A percentile compares a stretch with the other conserved stretches of the same genome.
These are phyloP conservation scores for Penicillium sp. DNA, from an alignment of 2,329 filamentous ascomycete genomes.

Conservation along the genomic window DNA sequence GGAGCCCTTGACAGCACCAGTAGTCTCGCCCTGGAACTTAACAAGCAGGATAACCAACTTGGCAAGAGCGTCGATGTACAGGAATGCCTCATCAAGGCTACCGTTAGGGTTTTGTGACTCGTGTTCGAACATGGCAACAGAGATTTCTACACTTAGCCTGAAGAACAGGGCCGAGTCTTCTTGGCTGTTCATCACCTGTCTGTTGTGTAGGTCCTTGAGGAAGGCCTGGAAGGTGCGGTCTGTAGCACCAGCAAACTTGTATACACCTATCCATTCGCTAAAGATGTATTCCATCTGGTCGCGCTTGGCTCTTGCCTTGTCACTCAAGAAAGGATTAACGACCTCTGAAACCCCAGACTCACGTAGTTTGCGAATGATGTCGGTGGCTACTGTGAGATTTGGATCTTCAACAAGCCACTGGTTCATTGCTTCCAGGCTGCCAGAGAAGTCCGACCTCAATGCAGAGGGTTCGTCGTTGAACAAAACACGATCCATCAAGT, in stretches of 20 bases:
- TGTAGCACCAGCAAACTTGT: slow-evolving; percentile 69
- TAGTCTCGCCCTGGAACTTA: slow-evolving; percentile 62
- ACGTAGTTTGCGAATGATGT: slow-evolving; percentile 64
- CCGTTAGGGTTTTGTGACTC: slow-evolving; percentile 59
- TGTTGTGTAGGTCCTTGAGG: slow-evolving; percentile 75
- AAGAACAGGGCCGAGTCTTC: slow-evolving; percentile 79
- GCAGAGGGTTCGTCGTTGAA: slow-evolving; percentile 73
- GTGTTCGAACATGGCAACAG: slow-evolving; percentile 73
- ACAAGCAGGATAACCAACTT: slow-evolving; percentile 75
- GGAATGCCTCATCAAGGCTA: slow-evolving; percentile 57
- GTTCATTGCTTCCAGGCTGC: slow-evolving; percentile 76
- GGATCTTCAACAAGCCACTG: slow-evolving; percentile 75
- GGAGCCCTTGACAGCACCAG: slow-evolving; percentile 56
- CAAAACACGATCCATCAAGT: slow-evolving; percentile 72
- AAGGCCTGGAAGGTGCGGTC: slow-evolving; percentile 72
- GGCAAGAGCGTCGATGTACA: slow-evolving; percentile 74
- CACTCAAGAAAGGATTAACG: slow-evolving; percentile 51
- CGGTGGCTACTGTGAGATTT: slow-evolving; percentile 60
- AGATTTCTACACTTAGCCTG: slow-evolving; percentile 74
- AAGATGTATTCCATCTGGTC: slow-evolving; percentile 94
- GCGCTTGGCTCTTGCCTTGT: slow-evolving; percentile 58
- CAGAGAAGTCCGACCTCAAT: slow-evolving; percentile 79
- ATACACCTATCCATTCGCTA: slow-evolving; percentile 87
- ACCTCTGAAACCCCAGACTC: slow-evolving; percentile 55
- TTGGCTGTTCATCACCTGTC: slow-evolving; percentile 66